Evolutionary conservation across 1,284 basidiomycete species (phyloP).

Genomic region (Cutaneotrichosporon spelunceum): DNA sequence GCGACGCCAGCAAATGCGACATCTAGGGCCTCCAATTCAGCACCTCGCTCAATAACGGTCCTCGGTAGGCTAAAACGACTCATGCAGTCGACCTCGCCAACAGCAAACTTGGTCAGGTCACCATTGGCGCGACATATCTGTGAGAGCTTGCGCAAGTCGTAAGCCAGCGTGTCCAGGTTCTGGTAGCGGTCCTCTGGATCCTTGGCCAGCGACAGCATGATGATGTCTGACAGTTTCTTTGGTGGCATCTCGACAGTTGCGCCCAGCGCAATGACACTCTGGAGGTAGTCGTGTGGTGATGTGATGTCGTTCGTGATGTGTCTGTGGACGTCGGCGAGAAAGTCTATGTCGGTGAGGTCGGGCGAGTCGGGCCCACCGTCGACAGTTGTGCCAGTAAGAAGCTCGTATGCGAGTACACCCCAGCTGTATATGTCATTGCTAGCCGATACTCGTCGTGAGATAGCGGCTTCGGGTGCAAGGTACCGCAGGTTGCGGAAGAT

Average conservation of each 20-base stretch:
- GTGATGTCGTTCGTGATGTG: constrained; percentile 28
- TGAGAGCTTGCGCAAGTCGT: constrained; percentile 37
- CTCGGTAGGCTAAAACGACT: constrained; percentile 35
- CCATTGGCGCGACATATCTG: constrained; percentile 29
- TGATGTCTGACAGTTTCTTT: constrained; percentile 36
- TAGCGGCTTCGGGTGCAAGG: constrained; percentile 41
- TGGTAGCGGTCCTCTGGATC: constrained; percentile 42
- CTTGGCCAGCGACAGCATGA: constrained; percentile 39
- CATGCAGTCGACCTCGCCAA: constrained; percentile 39
- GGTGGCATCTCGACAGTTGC: constrained; percentile 28
- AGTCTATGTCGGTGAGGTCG: constrained; percentile 29
- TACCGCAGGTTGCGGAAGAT: constrained; percentile 38
- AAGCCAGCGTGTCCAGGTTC: constrained; percentile 33
- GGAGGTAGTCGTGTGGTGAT: constrained; percentile 24
- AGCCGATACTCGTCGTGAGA: constrained; percentile 24
- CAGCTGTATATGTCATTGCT: constrained; percentile 43
- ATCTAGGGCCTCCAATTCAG: constrained; percentile 28
- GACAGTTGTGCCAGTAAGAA: constrained; percentile 37
- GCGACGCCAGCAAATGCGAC: constrained; percentile 21
- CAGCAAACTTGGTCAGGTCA: constrained; percentile 33
- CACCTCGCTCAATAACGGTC: constrained; percentile 32
- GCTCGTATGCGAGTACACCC: constrained; percentile 43
- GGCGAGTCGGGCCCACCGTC: constrained; percentile 32
- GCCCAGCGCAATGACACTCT: constrained; percentile 20
- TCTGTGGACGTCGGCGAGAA: constrained; percentile 36